Evolutionary conservation across 768 basidiomycete genomes (phyloP).

Genomic region (Lactarius quietus): DNA sequence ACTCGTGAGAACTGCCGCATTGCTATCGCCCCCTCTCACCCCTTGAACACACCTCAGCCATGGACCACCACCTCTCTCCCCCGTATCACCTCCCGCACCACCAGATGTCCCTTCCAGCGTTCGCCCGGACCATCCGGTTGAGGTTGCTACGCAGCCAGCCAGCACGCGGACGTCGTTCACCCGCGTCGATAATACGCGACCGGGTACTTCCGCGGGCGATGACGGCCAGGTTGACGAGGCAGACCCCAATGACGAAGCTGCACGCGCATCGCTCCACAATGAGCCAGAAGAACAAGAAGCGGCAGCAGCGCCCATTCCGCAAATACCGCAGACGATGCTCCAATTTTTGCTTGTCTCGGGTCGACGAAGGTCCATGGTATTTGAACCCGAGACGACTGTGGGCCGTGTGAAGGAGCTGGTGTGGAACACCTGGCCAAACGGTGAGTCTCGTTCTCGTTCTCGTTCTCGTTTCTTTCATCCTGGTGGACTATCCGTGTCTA

Average conservation of each 20-base stretch:
- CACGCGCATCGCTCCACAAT: not conserved
- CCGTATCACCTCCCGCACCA: constrained; percentile 8
- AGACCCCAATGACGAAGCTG: constrained; percentile 12
- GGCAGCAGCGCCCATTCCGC: constrained; percentile 44
- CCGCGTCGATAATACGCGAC: constrained; percentile 39
- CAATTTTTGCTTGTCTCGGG: constrained; percentile 75
- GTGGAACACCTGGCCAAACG: constrained; percentile 79
- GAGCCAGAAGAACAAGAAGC: constrained; percentile 3
- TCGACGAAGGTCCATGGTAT: constrained; percentile 61
- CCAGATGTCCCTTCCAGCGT: constrained; percentile 22
- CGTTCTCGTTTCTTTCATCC: not conserved
- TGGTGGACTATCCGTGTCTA: not conserved
- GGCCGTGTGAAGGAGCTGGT: constrained; percentile 79
- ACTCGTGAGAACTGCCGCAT: constrained; percentile 15
- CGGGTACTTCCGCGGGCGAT: constrained; percentile 26
- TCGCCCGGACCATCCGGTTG: constrained; percentile 17
- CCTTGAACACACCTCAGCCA: not conserved
- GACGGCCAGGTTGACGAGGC: constrained; percentile 8
- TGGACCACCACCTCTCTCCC: constrained; percentile 10
- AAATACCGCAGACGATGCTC: constrained; percentile 58
- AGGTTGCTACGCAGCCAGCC: constrained; percentile 35
- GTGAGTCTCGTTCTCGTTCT: constrained; percentile 37
- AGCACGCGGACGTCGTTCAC: constrained; percentile 54
- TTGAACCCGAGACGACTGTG: constrained; percentile 70
- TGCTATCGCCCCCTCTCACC: not conserved